These are phyloP conservation scores for Hanseniaspora guilliermondii DNA, from an alignment of 805 yeast genomes.

Conservation along the genomic window DNA sequence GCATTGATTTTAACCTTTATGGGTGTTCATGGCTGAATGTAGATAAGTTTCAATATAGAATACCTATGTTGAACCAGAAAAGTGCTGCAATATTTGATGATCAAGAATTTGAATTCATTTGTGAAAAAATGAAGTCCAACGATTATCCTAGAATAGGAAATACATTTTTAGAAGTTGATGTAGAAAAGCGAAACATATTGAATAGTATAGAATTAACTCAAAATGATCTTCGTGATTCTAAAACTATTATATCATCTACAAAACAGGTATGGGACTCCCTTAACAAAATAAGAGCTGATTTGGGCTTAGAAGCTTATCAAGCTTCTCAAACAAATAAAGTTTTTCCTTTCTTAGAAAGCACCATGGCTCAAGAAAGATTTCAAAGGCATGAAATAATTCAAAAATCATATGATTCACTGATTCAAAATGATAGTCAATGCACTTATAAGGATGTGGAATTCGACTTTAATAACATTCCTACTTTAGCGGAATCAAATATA, in stretches of 20 bases:
- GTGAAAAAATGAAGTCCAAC: conserved; percentile 16
- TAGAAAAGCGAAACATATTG: conserved; percentile 43
- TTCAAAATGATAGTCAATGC: conserved; percentile 18
- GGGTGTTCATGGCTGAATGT: conserved; percentile 71
- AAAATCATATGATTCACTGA: conserved; percentile 26
- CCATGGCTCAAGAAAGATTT: conserved; percentile 19
- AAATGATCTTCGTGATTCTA: neutral
- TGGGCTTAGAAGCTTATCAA: conserved; percentile 10
- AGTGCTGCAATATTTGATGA: conserved; percentile 17
- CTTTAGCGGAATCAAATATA: conserved; percentile 14
- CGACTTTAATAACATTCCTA: neutral
- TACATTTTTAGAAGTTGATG: conserved; percentile 60
- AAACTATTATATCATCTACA: conserved; percentile 34
- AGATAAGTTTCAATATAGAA: conserved; percentile 38
- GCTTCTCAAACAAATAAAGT: conserved; percentile 15
- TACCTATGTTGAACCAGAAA: conserved; percentile 36
- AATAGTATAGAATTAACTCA: conserved; percentile 37
- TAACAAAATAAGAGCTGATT: conserved; percentile 10
- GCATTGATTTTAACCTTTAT: conserved; percentile 68
- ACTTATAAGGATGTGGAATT: neutral
- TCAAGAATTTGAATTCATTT: conserved; percentile 12
- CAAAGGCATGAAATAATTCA: conserved; percentile 22
- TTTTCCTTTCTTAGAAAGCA: neutral
- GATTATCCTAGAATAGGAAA: conserved; percentile 43
- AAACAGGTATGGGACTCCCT: conserved; percentile 34